These are phyloP conservation scores for Cotoneaster glaucophyllus DNA, from an alignment of 306 rosid genomes.

Conservation along the genomic window DNA sequence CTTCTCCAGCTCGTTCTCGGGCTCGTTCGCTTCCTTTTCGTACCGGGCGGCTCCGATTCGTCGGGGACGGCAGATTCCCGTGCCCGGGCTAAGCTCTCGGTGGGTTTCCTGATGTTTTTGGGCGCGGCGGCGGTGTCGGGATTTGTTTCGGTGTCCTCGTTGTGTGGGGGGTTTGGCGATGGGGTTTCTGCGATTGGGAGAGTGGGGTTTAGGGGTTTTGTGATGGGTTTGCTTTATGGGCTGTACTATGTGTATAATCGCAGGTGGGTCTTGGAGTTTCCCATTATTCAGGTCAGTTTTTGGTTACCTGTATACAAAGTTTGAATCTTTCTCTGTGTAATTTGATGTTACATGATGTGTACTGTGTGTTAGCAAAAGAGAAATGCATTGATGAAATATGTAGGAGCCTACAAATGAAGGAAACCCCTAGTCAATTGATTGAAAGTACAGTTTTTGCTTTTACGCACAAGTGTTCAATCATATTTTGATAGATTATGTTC, in stretches of 20 bases:
- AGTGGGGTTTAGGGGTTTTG: conserved; percentile 52
- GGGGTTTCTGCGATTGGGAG: conserved; percentile 37
- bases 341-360: neutral
- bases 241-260: conserved; percentile 54
- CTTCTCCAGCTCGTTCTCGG: conserved; percentile 32
- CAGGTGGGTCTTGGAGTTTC: conserved; percentile 77
- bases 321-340: neutral
- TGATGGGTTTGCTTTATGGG: conserved; percentile 58
- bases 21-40: conserved; percentile 38
- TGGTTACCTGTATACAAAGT: neutral
- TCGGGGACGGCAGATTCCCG: conserved; percentile 30
- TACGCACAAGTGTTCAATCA: neutral
- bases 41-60: conserved; percentile 23
- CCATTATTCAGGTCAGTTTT: conserved; percentile 73
- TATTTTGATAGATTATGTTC: neutral
- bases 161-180: conserved; percentile 26
- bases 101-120: conserved; percentile 34
- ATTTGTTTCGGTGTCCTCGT: conserved; percentile 36
- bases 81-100: conserved; percentile 35
- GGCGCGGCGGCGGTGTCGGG: conserved; percentile 35
- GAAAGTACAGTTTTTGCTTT: neutral
- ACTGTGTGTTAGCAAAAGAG: neutral
- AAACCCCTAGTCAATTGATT: neutral
- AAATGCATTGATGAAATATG: neutral
- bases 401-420: no score